Base-by-base conservation (phyloP, 2,329 filamentous ascomycete species). In the Ceratocystis smalleyi region DNA sequence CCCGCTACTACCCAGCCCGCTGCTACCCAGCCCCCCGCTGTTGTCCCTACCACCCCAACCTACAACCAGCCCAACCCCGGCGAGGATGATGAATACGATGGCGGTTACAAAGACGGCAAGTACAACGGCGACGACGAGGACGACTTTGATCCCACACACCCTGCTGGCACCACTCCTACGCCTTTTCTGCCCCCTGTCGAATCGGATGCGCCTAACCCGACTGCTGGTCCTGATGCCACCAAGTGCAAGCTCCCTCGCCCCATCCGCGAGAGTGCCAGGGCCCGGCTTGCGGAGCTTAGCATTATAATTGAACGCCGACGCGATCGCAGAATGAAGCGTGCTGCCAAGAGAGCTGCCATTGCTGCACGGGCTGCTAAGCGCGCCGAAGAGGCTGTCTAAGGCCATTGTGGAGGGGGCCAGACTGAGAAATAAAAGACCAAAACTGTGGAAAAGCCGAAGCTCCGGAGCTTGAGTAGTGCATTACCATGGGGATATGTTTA, bases 341-440 rank as follows among this genome's bases (percentile, higher is more conserved):
- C 61, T 40, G 61, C 47, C 5, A 63, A 63, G 43, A 64, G 62
- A 64, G 62, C 62, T 22, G 35, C 22, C 15, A 64, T 59, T 57
- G 62, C 62, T 30, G 43, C 35, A 6, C 43, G 63, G 43, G 64
- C 60, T 24, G 54, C 60, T 10, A 59, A 59, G 60, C 62, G 60
- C 30, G 59, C 59, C 17, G 27, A 47, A 17, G 45, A 19, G 22
- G 45, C 45, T 8, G 60, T 62, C 27, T 62, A 62, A 54, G n/a
- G 3, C n/a, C 10, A 24, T 19, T 49, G n/a, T 35, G 15, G 24
- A 17, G 17, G 54, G 1, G 12, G 6, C 15, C 2, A 19, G 17
- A 17, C n/a, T n/a, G 7, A 22, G 22, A 15, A 17, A 19, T 15
- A 7, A 57, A 24, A 8, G 27, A 35, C 54, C 2, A 8, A n/a